Evolutionary conservation across 2,329 filamentous ascomycete genomes (phyloP).

Genomic region (Aspergillus viridinutans): DNA sequence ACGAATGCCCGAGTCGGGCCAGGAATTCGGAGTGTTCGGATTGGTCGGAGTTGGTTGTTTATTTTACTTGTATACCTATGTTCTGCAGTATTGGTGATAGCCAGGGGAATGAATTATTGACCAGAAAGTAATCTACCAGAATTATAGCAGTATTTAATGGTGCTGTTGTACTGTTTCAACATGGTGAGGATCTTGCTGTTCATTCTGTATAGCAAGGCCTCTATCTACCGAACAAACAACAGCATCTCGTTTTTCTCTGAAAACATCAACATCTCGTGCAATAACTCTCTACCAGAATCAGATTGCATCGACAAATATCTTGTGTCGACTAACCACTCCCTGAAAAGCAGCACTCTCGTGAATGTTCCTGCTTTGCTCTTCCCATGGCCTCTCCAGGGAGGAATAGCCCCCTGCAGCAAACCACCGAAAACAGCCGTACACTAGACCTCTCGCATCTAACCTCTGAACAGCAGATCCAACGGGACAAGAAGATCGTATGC

Average conservation of each 20-base stretch:
- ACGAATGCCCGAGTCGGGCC: conserved; percentile 1
- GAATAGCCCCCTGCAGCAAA: not conserved
- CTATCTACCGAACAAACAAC: not conserved
- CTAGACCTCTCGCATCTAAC: not conserved
- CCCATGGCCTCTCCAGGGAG: not conserved
- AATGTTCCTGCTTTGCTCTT: not conserved
- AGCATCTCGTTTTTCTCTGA: not conserved
- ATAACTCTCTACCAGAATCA: no score
- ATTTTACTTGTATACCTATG: not conserved
- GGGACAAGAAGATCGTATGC: conserved; percentile 26
- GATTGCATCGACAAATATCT: not conserved
- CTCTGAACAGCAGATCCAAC: conserved; percentile 12
- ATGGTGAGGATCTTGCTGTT: not conserved
- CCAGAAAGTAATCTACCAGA: not conserved
- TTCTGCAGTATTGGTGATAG: not conserved
- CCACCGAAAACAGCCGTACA: not conserved
- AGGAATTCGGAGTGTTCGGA: conserved; percentile 7
- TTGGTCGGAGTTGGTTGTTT: conserved; percentile 3
- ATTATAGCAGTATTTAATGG: not conserved
- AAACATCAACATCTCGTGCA: not conserved
- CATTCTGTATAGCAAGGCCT: not conserved
- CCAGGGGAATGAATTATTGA: not conserved
- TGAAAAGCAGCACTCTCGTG: not conserved
- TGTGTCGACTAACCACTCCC: not conserved
- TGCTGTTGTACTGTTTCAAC: not conserved